Evolutionary conservation across 305 asterid species (phyloP).

Genomic region (Solanum chacoense): DNA sequence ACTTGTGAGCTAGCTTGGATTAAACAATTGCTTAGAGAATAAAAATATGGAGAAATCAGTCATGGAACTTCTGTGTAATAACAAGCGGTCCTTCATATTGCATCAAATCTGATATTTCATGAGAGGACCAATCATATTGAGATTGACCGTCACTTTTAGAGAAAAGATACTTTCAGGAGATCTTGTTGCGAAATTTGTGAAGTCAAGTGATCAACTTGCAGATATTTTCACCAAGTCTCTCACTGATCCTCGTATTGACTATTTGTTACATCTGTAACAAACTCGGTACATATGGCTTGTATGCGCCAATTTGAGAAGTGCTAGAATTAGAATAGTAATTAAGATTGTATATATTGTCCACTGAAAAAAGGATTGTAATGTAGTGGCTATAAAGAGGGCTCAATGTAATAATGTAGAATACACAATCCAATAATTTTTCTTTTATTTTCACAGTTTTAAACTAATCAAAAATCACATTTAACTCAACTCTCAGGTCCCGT

Average conservation of each 20-base stretch:
- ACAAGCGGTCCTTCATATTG: neutral
- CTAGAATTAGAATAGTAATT: neutral
- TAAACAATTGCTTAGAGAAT: neutral
- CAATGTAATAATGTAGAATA: neutral
- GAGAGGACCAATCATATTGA: neutral
- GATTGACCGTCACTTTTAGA: neutral
- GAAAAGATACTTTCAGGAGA: neutral
- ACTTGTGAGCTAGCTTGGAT: neutral
- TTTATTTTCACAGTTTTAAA: neutral
- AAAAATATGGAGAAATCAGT: neutral
- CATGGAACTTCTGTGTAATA: neutral
- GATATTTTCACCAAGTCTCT: neutral
- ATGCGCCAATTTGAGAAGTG: neutral
- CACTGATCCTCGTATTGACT: neutral
- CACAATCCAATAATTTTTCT: neutral
- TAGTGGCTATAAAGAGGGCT: neutral
- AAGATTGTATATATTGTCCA: neutral
- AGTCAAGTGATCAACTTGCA: neutral
- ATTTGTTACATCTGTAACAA: neutral
- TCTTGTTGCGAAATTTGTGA: neutral
- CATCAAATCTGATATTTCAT: neutral
- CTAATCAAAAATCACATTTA: neutral
- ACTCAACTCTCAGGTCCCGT: neutral
- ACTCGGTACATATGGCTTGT: neutral
- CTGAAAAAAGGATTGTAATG: neutral